Percentiles rank a stretch among this genome's conserved stretches.
phyloP scores from a whole-genome alignment of 306 rosid species.

The Ormosia emarginata region DNA sequence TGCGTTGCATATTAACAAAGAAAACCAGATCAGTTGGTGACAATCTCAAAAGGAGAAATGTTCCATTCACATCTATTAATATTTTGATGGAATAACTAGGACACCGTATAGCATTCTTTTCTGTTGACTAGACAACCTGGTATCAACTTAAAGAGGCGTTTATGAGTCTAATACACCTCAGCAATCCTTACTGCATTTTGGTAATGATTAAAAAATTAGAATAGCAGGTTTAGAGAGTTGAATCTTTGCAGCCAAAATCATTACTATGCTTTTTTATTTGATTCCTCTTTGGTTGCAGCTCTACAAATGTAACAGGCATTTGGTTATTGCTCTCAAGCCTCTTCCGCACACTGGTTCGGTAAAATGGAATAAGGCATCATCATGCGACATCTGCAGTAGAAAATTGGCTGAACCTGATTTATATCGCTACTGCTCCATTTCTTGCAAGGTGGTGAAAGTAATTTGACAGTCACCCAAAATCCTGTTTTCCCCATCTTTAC shows the following conservation, averaged over 20 bases:
- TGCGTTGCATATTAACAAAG: background rate
- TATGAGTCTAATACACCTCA: background rate
- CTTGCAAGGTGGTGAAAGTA: conserved; percentile 29
- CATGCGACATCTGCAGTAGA: conserved; percentile 24
- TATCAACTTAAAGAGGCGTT: no score
- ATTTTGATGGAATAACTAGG: background rate
- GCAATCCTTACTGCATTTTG: background rate
- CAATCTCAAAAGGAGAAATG: background rate
- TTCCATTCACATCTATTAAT: background rate
- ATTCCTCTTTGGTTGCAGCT: conserved; percentile 21
- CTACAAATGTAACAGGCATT: conserved; percentile 22
- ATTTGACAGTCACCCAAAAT: background rate
- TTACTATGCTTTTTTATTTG: background rate
- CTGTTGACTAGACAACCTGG: background rate
- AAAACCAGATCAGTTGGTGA: background rate
- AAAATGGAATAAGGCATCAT: background rate
- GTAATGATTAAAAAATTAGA: background rate
- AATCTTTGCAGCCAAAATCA: background rate
- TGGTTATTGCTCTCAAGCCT: conserved; percentile 32
- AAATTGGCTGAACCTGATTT: conserved; percentile 16
- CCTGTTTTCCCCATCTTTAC: background rate
- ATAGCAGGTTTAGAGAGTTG: background rate
- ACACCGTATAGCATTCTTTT: background rate
- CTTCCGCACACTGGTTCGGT: conserved; percentile 18
- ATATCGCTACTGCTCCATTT: conserved; percentile 29